Evolutionary conservation across 129 eudicot genomes (phyloP).

Genomic region (Artemisia argyi): DNA sequence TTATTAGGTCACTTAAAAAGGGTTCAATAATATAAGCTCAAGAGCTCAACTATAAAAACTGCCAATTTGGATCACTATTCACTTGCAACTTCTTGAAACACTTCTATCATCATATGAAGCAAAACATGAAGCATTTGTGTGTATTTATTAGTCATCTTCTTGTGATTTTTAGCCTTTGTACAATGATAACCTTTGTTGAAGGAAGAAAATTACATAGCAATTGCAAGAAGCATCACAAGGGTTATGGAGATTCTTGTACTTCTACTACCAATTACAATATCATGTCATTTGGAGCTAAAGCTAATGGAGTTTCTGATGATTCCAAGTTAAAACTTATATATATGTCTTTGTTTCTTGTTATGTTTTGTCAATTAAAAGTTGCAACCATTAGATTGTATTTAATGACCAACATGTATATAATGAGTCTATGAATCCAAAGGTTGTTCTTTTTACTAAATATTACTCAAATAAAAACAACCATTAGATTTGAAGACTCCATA

Average conservation of each 20-base stretch:
- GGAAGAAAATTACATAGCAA: slow-evolving; percentile 34
- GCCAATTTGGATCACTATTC: slow-evolving; percentile 7
- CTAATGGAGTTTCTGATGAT: slow-evolving; percentile 79
- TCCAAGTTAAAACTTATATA: slow-evolving; percentile 55
- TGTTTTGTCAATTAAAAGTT: not conserved
- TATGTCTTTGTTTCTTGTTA: not conserved
- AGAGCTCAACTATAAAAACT: slow-evolving; percentile 28
- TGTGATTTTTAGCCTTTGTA: slow-evolving; percentile 17
- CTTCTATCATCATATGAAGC: slow-evolving; percentile 9
- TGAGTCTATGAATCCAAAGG: too few species aligned
- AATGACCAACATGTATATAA: too few species aligned
- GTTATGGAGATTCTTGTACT: slow-evolving; percentile 21
- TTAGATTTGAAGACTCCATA: too few species aligned
- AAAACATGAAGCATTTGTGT: slow-evolving; percentile 27
- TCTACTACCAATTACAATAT: slow-evolving; percentile 41
- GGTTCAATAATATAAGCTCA: slow-evolving; percentile 20
- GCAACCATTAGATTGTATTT: too few species aligned
- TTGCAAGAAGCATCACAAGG: slow-evolving; percentile 36
- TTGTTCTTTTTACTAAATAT: too few species aligned
- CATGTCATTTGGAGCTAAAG: slow-evolving; percentile 80
- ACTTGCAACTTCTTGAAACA: slow-evolving; percentile 1
- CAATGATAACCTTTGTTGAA: slow-evolving; percentile 19
- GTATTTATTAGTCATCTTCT: slow-evolving; percentile 20
- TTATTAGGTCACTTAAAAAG: slow-evolving; percentile 20
- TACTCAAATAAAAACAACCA: too few species aligned